Percentiles rank a stretch among this genome's conserved stretches.
Conservation (phyloP, 495 filamentous ascomycete species). For the Neurospora terricola region DNA sequence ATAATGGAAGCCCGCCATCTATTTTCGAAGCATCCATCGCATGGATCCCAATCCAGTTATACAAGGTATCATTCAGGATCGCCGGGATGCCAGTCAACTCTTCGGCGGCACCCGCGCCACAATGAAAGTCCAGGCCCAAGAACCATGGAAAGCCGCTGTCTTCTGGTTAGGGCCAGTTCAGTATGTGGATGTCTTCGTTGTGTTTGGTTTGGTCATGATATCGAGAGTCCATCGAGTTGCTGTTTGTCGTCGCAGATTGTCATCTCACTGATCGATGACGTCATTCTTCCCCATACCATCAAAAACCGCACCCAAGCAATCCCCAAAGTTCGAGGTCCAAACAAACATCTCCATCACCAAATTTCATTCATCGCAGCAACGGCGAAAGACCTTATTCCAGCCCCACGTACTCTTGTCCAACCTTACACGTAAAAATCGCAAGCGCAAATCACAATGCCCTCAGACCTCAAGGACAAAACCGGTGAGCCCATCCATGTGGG, state of each 20-base stretch:
- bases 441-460: conserved; percentile 8
- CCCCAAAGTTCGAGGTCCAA: neutral
- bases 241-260: neutral
- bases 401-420: neutral
- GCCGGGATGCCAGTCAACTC: neutral
- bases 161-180: neutral
- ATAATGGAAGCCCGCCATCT: neutral
- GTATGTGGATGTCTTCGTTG: neutral
- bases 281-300: neutral
- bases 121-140: neutral
- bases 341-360: neutral
- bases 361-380: neutral
- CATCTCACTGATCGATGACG: neutral
- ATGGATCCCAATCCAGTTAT: neutral
- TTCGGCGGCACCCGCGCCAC: neutral
- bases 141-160: neutral
- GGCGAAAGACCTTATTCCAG: neutral
- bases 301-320: neutral
- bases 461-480: conserved; percentile 23
- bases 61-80: neutral
- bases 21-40: neutral
- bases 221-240: neutral
- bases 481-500: conserved; percentile 26
- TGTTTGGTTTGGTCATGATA: neutral
- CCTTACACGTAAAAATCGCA: neutral